Percentiles rank a stretch among this genome's conserved stretches.
Evolutionary conservation across 768 basidiomycete genomes (phyloP).

Genomic region (Boletus sp.): DNA sequence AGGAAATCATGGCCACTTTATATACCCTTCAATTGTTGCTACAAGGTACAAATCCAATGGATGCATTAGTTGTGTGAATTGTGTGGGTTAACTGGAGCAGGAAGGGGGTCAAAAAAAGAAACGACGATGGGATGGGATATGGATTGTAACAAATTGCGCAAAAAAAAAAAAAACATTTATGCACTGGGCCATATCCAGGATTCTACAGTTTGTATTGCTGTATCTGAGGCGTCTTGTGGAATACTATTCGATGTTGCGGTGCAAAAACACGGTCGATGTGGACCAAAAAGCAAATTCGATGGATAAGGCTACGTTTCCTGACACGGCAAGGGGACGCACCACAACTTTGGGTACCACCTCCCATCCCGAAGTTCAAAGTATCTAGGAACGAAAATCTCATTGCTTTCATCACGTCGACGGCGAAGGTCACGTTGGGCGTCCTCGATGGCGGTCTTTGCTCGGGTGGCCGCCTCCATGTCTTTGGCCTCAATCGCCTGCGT

Average conservation of each 20-base stretch:
- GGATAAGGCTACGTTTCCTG: too few relatives aligned
- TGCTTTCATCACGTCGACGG: constrained; percentile 68
- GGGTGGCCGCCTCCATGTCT: constrained; percentile 94
- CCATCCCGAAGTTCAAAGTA: constrained; percentile 80
- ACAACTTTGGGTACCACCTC: constrained; percentile 78
- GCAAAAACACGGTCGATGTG: too few relatives aligned
- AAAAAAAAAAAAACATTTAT: constrained; percentile 4
- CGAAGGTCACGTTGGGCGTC: constrained; percentile 86
- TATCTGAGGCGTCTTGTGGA: constrained; percentile 58
- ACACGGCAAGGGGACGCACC: constrained; percentile 40
- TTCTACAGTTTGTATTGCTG: constrained; percentile 63
- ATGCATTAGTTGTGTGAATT: constrained; percentile 32
- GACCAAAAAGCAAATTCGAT: too few relatives aligned
- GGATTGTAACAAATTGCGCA: constrained; percentile 7
- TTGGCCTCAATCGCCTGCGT: constrained; percentile 81
- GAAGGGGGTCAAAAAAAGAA: neutral
- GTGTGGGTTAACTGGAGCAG: constrained; percentile 19
- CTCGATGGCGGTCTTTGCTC: constrained; percentile 86
- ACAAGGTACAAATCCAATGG: constrained; percentile 38
- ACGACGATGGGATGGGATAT: constrained; percentile 16
- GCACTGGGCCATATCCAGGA: constrained; percentile 69
- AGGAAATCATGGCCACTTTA: constrained; percentile 28
- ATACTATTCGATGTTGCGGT: constrained; percentile 43
- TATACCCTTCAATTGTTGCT: constrained; percentile 39
- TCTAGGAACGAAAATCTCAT: constrained; percentile 63